Conservation (phyloP, 768 basidiomycete species). For the Tricholoma saponaceum region DNA sequence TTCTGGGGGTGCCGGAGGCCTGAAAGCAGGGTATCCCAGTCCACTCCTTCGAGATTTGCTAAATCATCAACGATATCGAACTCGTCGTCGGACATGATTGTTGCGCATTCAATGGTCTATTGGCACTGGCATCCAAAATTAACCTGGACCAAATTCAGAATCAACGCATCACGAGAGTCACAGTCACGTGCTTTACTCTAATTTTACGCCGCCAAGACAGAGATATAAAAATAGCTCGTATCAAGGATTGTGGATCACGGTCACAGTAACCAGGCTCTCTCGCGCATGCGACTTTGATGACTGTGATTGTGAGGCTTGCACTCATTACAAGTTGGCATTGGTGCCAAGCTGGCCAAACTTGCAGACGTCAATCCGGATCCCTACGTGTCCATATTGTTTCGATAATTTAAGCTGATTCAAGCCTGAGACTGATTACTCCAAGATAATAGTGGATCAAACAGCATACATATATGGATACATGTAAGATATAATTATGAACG, state of each 20-base stretch:
- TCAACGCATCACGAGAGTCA: neutral
- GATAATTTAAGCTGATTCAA: no score
- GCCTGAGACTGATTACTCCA: no score
- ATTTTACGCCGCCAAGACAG: neutral
- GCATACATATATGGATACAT: neutral
- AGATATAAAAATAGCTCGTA: neutral
- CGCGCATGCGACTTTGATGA: no score
- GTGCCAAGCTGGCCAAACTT: conserved; percentile 17
- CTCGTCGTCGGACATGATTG: conserved; percentile 42
- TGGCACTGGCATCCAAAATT: no score
- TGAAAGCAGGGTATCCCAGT: conserved; percentile 38
- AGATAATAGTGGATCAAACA: neutral
- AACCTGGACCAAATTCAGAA: neutral
- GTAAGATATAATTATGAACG: neutral
- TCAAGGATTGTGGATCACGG: no score
- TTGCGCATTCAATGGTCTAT: no score
- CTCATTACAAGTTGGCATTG: conserved; percentile 7
- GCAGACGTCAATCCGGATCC: no score
- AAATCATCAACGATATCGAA: conserved; percentile 55
- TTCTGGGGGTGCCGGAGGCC: conserved; percentile 6
- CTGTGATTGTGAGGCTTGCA: no score
- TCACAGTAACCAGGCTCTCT: no score
- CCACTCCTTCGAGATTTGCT: conserved; percentile 43
- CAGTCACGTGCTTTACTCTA: neutral
- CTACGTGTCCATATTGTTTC: no score